Evolutionary conservation across 345 rosid genomes (phyloP).

Genomic region (Linum tenue): DNA sequence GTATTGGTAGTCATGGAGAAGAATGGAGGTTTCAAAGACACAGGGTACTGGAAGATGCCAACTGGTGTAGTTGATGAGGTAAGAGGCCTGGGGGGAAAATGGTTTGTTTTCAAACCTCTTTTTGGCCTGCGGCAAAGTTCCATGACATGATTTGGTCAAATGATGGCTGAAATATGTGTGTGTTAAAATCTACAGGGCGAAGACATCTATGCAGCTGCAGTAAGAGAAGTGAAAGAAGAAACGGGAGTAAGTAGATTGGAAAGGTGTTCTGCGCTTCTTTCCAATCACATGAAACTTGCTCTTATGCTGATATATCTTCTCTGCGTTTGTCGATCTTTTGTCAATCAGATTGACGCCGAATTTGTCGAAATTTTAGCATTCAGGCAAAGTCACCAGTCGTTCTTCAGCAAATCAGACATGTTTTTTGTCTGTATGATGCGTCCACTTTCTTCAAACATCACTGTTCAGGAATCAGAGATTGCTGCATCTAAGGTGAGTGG

Average conservation of each 20-base stretch:
- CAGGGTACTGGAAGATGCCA: constrained; percentile 68
- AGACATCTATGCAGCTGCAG: constrained; percentile 49
- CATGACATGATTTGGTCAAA: background rate
- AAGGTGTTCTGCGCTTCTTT: background rate
- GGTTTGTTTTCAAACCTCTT: background rate
- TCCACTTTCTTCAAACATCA: constrained; percentile 35
- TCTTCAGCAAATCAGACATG: constrained; percentile 49
- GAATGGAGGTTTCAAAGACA: constrained; percentile 43
- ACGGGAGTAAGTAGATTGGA: constrained; percentile 48
- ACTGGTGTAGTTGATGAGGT: constrained; percentile 76
- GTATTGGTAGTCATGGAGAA: constrained; percentile 80
- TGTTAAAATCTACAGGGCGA: constrained; percentile 44
- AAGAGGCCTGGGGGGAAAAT: background rate
- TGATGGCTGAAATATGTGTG: background rate
- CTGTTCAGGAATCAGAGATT: constrained; percentile 48
- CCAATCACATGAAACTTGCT: background rate
- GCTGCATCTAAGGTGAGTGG: constrained; percentile 44
- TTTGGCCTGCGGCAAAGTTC: constrained; percentile 2
- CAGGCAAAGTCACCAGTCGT: constrained; percentile 56
- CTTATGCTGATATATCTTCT: constrained; percentile 7
- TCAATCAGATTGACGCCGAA: constrained; percentile 44
- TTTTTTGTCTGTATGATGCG: constrained; percentile 47
- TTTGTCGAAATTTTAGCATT: constrained; percentile 57
- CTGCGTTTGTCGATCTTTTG: constrained; percentile 2
- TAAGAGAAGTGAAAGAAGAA: constrained; percentile 84